Evolutionary conservation across 805 yeast species (phyloP).

Genomic region (Candida saitoana): DNA sequence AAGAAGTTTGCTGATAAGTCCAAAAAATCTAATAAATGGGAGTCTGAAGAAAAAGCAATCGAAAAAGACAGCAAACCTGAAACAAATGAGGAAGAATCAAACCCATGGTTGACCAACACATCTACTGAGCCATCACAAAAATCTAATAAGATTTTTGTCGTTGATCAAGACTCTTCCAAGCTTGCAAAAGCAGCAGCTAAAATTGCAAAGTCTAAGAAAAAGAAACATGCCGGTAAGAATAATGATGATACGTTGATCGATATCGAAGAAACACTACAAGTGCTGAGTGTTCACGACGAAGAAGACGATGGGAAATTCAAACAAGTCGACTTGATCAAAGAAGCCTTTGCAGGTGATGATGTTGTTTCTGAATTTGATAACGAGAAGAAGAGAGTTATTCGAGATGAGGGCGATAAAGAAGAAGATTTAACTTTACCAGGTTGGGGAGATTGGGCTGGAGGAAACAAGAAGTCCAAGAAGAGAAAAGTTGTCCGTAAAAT

Average conservation of each 20-base stretch:
- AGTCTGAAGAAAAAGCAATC: conserved; percentile 2
- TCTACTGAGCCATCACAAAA: conserved; percentile 19
- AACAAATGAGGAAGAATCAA: conserved; percentile 16
- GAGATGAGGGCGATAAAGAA: conserved; percentile 83
- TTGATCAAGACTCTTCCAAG: conserved; percentile 36
- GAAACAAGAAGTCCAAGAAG: conserved; percentile 37
- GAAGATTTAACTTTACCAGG: conserved; percentile 88
- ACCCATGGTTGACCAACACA: conserved; percentile 39
- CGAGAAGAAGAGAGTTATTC: conserved; percentile 64
- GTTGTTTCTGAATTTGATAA: conserved; percentile 75
- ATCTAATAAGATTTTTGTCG: conserved; percentile 25
- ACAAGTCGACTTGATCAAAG: conserved; percentile 76
- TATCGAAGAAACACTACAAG: conserved; percentile 50
- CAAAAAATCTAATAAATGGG: conserved; percentile 6
- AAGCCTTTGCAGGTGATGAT: conserved; percentile 97
- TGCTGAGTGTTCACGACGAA: conserved; percentile 24
- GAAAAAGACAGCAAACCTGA: conserved; percentile 5
- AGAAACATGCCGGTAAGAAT: conserved; percentile 12
- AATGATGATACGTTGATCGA: conserved; percentile 41
- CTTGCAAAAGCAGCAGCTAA: conserved; percentile 38
- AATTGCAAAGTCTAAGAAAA: conserved; percentile 33
- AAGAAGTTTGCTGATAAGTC: conserved; percentile 17
- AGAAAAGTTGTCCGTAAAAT: conserved; percentile 65
- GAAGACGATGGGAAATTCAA: conserved; percentile 46
- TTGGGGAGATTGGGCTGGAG: conserved; percentile 98